Evolutionary conservation across 2,329 filamentous ascomycete genomes (phyloP), one percentile per base, ranked within the genome.

Genomic region (Colletotrichum orchidophilum): DNA sequence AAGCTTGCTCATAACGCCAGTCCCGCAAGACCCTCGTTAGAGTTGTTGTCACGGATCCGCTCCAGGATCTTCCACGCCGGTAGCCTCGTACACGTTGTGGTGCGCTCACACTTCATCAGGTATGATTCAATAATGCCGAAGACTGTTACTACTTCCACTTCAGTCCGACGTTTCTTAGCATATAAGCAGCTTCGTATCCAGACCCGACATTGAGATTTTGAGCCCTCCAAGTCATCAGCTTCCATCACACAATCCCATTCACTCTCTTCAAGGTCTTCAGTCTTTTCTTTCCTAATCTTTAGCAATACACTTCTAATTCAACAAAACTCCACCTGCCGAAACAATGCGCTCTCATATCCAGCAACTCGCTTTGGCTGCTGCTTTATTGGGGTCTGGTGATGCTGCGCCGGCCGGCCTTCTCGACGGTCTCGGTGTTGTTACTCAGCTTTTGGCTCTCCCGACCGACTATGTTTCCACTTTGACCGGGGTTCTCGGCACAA

Each of bases 391-490:
- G 1, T 58, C 58, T 5, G 42, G 57, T 15, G 33, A 63, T 21
- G 63, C 63, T 27, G 68, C 68, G 3, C 68, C 68, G 6, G 42
- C 57, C 21, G 63, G 63, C 18, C 68, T 71, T 15, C 57, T 71
- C 33, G 68, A 71, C 49, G 13, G 27, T 13, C 33, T 66, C 29
- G 24, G 29, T 7, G 63, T 26, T 15, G 42, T 58, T 7, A 53
- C 63, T 7, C 42, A 68, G 26, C 57, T 62, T 3, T 11, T 68
- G n/a, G 13, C 62, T 42, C 64, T 71, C 12, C 68, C 68, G 7
- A 26, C 52, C n/a, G 42, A 63, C 52, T 71, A 71, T 18, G 57
- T 52, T 5, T 42, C 61, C 2, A 26, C 42, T 26, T 31, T 71
- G 26, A 42, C 57, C 31, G 42, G 58, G 1, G 6, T 71, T 21